Evolutionary conservation across 805 yeast genomes (phyloP), one percentile per base, ranked within the genome.

Genomic region (Pichia californica): DNA sequence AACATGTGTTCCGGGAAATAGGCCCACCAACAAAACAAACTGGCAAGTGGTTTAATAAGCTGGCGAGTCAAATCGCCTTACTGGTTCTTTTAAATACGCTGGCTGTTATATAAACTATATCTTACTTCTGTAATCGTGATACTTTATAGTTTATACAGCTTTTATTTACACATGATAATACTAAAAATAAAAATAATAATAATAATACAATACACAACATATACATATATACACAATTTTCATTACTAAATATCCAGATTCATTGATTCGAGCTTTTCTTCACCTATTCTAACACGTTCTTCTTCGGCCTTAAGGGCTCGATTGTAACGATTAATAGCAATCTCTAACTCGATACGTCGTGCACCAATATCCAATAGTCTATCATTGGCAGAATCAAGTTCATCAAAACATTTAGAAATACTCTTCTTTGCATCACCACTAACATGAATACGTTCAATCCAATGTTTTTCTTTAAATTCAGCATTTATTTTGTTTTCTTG

Each of bases 261-360:
- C 58, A 75, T 64, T 45, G 73, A 74, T 48, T 74, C 79, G 34
- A 76, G 59, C 51, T 73, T 73, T 47, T 76, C 79, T 35, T 61
- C 70, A 27, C 57, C 53, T 26, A 62, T 39, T 20, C 52, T 49
- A 21, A 56, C 49, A 28, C 55, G 49, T 15, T 50, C 46, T 15
- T 56, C 62, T 32, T 61, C 66, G 33, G 52, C 53, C 26, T 44
- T 46, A 11, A 52, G 40, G 21, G 59, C 43, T 30, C 67, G 47
- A 13, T 50, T 47, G 30, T 50, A 51, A 36, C 55, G 51, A 31
- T 53, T 53, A 34, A 55, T 58, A 20, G 60, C 66, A 27, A 58
- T 45, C 25, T 61, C 63, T 19, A 56, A 36, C 19, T 51, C 57
- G 14, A 59, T 36, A 35, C 52, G 43, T 16, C 56, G 54, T 18